Base-by-base conservation (phyloP, 2,329 filamentous ascomycete species). In the Ceratocystis alfenasii region DNA sequence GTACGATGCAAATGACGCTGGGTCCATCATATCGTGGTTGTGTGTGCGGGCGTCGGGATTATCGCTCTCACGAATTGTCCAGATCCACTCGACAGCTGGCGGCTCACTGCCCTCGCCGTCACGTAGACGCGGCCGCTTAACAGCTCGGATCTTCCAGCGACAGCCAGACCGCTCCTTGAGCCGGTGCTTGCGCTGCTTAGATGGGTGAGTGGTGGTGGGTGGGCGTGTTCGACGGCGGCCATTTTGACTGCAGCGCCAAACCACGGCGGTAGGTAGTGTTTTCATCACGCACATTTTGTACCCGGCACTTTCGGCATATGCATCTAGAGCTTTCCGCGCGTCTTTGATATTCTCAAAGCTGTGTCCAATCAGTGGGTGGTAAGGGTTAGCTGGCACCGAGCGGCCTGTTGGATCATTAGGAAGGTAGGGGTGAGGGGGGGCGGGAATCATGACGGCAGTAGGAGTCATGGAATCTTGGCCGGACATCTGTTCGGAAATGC, bases 51-150 rank as follows among this genome's bases (percentile, higher is more conserved):
- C 66, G n/a, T 67, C 66, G 15, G 66, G 63, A 44, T 67, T 67
- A 33, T 67, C 66, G 53, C 63, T 65, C 53, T 67, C 66, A 28
- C 66, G 63, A 17, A 67, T 67, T 3, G 66, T 67, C 66, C 66
- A 67, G 45, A 67, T 67, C 66, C 66, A 67, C 63, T 67, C 53
- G 12, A 67, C 66, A 5, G 60, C 69, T 4, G 70, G 69, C 55
- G 70, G 70, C 0, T 68, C 69, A 25, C 69, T 66, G n/a, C 69
- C 70, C 50, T 68, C 69, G 61, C 69, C 69, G 15, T 70, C 68
- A 15, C 64, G 57, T 30, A 67, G 63, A 22, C 66, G 57, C 20
- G 66, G 66, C 36, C 66, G 55, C 63, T 65, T 65, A 25, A 67
- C 66, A 10, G 66, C 66, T 20, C 66, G 63, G 12, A 67, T 67